Conservation (phyloP, 179 eudicot species). For the Corrigiola litoralis region DNA sequence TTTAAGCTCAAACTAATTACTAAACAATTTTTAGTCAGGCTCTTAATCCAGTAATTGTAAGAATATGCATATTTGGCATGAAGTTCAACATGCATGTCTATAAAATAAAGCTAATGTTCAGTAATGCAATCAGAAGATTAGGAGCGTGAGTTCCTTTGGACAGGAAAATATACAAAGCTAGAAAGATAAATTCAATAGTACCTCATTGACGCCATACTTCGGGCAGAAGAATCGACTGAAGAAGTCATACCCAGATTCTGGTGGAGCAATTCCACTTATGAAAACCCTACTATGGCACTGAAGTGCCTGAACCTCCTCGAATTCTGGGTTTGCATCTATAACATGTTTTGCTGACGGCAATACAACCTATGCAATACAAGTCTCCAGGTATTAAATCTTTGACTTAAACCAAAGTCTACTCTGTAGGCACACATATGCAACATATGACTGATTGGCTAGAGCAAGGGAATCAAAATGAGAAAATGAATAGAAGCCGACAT, state of each 20-base stretch:
- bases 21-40: too few species aligned
- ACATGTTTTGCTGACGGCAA: conserved; percentile 58
- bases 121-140: not conserved
- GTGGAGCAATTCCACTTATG: conserved; percentile 49
- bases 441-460: not conserved
- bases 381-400: not conserved
- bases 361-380: conserved; percentile 40
- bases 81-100: too few species aligned
- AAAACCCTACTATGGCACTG: conserved; percentile 58
- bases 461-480: not conserved
- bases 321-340: conserved; percentile 40
- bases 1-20: too few species aligned
- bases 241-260: conserved; percentile 70
- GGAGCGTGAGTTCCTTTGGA: not conserved
- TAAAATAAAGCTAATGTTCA: too few species aligned
- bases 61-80: too few species aligned
- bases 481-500: conserved; percentile 16
- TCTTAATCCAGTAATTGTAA: too few species aligned
- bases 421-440: not conserved
- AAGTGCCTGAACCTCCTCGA: conserved; percentile 47
- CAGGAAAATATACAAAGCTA: not conserved
- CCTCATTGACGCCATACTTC: conserved; percentile 65
- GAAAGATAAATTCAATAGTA: conserved; percentile 4
- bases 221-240: conserved; percentile 72
- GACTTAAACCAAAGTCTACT: not conserved